A percentile compares a stretch with the other conserved stretches of the same genome.
Conservation (phyloP, 2,329 filamentous ascomycete genomes). For the Chaetomiaceae sp. region DNA sequence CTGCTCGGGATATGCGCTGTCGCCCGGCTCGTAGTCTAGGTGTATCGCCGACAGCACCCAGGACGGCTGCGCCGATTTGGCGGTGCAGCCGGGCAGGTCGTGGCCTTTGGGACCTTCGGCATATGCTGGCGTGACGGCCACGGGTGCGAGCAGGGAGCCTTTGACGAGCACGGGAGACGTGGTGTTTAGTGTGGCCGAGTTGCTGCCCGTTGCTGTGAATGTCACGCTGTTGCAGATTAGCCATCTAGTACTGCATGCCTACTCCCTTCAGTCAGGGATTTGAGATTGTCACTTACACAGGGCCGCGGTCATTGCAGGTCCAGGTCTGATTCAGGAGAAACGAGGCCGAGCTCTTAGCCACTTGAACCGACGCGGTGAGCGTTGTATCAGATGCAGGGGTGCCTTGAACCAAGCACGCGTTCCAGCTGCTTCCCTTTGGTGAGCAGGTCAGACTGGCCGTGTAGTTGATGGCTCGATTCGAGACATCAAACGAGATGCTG, state of each 20-base stretch:
- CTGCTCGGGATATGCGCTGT: constrained; percentile 11
- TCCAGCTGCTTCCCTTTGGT: constrained; percentile 6
- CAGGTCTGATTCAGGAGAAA: constrained; percentile 21
- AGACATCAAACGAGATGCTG: constrained; percentile 12
- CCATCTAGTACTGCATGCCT: background rate
- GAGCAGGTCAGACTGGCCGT: constrained; percentile 15
- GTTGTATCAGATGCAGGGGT: background rate
- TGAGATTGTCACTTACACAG: constrained; percentile 7
- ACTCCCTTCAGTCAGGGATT: background rate
- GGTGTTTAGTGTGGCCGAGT: constrained; percentile 7
- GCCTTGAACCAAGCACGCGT: constrained; percentile 4
- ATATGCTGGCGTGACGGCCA: constrained; percentile 22
- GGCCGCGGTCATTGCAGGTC: constrained; percentile 20
- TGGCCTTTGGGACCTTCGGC: constrained; percentile 22
- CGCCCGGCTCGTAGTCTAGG: constrained; percentile 19
- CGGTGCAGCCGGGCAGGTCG: constrained; percentile 17
- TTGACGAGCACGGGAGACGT: constrained; percentile 20
- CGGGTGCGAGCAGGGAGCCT: constrained; percentile 20
- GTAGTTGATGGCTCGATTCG: constrained; percentile 22
- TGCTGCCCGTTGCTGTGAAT: constrained; percentile 20
- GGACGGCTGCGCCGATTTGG: constrained; percentile 13
- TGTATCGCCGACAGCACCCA: constrained; percentile 21
- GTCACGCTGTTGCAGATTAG: constrained; percentile 11
- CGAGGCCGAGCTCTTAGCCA: constrained; percentile 2
- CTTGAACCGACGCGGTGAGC: constrained; percentile 12